Conservation (phyloP, 352 stramenopile genomes). For the Saprolegnia diclina region DNA sequence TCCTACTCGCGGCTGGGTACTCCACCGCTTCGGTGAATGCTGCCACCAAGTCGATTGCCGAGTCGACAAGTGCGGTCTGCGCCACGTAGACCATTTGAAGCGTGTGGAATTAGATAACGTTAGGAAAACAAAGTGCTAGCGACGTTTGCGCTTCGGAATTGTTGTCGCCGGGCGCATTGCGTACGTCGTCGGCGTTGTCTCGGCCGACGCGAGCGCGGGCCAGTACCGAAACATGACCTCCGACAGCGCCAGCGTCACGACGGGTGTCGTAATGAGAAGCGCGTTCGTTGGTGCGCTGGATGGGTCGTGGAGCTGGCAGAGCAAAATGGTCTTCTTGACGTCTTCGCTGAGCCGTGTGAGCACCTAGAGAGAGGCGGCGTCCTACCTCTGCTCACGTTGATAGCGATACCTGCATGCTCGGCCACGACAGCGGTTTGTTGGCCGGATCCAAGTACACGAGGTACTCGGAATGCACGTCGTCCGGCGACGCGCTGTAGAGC, state of each 20-base stretch:
- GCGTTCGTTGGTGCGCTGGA: not conserved
- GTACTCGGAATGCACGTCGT: constrained; percentile 66
- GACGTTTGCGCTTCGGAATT: not conserved
- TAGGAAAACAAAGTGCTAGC: too few relatives aligned
- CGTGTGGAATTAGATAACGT: too few relatives aligned
- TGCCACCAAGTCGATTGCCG: too few relatives aligned
- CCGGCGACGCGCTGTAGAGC: constrained; percentile 51
- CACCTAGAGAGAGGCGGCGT: constrained; percentile 3
- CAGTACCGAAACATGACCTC: not conserved
- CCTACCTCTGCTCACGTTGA: too few relatives aligned
- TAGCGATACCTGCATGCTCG: constrained; percentile 53
- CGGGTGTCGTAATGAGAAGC: not conserved
- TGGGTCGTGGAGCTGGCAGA: constrained; percentile 41
- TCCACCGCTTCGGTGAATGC: too few relatives aligned
- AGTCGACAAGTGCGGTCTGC: too few relatives aligned
- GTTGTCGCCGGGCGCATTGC: not conserved
- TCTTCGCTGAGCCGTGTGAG: constrained; percentile 67
- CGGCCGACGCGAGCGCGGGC: not conserved
- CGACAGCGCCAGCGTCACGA: not conserved
- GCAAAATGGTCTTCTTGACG: constrained; percentile 71
- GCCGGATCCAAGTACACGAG: constrained; percentile 45
- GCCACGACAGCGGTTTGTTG: constrained; percentile 34
- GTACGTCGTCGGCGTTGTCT: not conserved
- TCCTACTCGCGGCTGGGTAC: too few relatives aligned
- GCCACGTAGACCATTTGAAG: too few relatives aligned